Percentiles rank a stretch among this genome's conserved stretches.
These are phyloP conservation scores for Russula lepida DNA, from an alignment of 768 basidiomycete species.

Conservation along the genomic window DNA sequence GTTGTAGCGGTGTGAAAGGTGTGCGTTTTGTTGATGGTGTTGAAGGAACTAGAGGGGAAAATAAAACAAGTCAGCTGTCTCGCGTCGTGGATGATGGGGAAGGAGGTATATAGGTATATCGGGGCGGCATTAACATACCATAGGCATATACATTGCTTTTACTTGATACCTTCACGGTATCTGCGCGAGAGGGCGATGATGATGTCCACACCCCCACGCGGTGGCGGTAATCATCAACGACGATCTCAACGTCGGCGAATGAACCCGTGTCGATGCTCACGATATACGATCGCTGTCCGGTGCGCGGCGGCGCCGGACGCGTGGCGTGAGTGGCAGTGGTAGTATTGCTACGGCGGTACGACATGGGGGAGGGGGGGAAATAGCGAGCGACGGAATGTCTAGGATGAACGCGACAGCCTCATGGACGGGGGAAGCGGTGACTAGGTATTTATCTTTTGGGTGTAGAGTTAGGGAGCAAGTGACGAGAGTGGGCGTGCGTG, in stretches of 20 bases:
- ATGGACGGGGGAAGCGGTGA: background rate
- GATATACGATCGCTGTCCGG: slow-evolving; percentile 4
- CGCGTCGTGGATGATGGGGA: too few relatives aligned
- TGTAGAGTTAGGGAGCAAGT: background rate
- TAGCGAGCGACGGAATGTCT: background rate
- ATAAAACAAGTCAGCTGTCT: too few relatives aligned
- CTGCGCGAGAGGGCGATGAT: background rate
- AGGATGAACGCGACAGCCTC: background rate
- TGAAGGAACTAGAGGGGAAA: too few relatives aligned
- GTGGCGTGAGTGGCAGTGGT: background rate
- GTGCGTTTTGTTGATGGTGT: background rate
- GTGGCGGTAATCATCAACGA: background rate
- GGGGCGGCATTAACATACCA: background rate
- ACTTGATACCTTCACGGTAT: background rate
- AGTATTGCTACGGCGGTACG: background rate
- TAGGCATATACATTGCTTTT: background rate
- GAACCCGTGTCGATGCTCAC: slow-evolving; percentile 12
- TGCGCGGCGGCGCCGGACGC: too few relatives aligned
- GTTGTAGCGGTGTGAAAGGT: background rate
- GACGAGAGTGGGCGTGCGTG: background rate
- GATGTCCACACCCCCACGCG: background rate
- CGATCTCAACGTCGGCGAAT: slow-evolving; percentile 12
- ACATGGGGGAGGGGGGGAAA: background rate
- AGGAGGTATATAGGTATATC: too few relatives aligned
- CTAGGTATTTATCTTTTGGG: slow-evolving; percentile 4